Percentiles rank a stretch among this genome's conserved stretches.
Conservation (phyloP, 352 stramenopile genomes). For the Pythium phragmitis region DNA sequence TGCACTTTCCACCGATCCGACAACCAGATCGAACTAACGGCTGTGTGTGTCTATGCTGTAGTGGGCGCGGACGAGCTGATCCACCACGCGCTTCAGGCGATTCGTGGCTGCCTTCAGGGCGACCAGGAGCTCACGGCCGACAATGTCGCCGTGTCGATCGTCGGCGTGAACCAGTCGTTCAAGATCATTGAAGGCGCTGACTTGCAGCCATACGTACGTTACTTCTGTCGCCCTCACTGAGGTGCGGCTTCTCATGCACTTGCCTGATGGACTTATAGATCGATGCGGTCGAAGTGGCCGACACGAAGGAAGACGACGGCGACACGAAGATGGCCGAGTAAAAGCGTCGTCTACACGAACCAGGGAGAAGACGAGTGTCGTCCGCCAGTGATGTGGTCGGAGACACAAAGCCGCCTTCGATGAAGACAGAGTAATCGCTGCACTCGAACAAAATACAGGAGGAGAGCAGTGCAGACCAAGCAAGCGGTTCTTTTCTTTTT, state of each 20-base stretch:
- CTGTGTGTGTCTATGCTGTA: constrained; percentile 17
- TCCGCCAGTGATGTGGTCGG: neutral
- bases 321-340: constrained; percentile 86
- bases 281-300: constrained; percentile 83
- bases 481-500: neutral
- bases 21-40: neutral
- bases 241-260: neutral
- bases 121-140: constrained; percentile 94
- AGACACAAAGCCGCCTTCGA: neutral
- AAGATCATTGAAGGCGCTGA: constrained; percentile 93
- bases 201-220: constrained; percentile 94
- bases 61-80: constrained; percentile 95
- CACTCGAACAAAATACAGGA: neutral
- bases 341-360: neutral
- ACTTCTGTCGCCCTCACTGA: neutral
- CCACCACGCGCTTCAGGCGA: constrained; percentile 96
- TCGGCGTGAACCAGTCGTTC: constrained; percentile 94
- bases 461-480: neutral
- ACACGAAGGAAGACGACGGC: constrained; percentile 79
- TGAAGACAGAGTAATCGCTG: too few relatives aligned
- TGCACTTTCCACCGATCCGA: too few relatives aligned
- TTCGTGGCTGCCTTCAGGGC: constrained; percentile 94
- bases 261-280: constrained; percentile 38
- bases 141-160: constrained; percentile 92
- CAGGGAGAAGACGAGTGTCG: too few relatives aligned